These are phyloP conservation scores for Neospora caninum DNA, from an alignment of 169 alveolate species.

Conservation along the genomic window DNA sequence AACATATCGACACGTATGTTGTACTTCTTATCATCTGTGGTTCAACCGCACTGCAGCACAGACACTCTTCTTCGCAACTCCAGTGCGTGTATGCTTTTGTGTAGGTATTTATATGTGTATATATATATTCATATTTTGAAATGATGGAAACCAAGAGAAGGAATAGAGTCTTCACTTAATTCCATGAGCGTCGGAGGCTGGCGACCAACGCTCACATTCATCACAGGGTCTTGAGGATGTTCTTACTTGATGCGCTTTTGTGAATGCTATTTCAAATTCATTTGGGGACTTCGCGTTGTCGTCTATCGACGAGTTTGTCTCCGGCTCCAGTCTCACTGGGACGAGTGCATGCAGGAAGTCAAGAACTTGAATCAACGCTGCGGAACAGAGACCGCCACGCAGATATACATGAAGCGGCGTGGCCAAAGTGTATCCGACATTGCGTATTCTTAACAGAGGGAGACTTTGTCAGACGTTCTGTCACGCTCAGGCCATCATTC, in stretches of 20 bases:
- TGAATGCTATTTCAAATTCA: background rate
- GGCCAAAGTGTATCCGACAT: no score
- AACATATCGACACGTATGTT: no score
- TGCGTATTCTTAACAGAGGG: no score
- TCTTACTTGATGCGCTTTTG: background rate
- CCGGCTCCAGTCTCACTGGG: background rate
- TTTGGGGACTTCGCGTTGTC: background rate
- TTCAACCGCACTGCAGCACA: background rate
- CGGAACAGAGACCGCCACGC: background rate
- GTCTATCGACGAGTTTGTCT: background rate
- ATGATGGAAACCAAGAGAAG: no score
- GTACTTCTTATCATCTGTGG: background rate
- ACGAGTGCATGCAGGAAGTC: conserved; percentile 24
- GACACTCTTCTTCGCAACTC: background rate
- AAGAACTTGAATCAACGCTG: background rate
- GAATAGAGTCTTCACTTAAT: no score
- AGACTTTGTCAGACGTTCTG: no score
- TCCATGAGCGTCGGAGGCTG: no score
- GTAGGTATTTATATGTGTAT: background rate
- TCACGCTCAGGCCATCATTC: no score
- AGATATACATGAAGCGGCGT: background rate
- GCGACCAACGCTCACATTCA: no score
- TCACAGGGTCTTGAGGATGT: background rate
- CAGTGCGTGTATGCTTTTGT: no score
- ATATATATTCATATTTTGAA: background rate